Evolutionary conservation across 2,329 filamentous ascomycete genomes (phyloP).

Genomic region (Microsporum audouinii): DNA sequence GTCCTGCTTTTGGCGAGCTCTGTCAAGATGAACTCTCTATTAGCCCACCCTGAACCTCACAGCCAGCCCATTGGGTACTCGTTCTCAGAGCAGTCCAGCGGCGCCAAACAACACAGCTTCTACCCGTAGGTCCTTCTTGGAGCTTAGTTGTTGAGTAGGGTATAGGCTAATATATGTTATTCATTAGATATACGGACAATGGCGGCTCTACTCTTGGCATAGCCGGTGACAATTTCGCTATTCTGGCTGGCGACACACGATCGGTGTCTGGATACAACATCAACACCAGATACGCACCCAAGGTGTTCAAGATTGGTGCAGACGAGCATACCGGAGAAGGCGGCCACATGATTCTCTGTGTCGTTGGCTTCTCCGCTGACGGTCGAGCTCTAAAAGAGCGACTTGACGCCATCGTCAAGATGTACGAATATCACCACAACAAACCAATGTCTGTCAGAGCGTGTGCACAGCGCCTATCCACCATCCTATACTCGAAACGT

Average conservation of each 20-base stretch:
- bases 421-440: conserved; percentile 96
- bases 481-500: conserved; percentile 91
- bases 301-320: conserved; percentile 94
- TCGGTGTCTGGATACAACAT: conserved; percentile 96
- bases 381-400: conserved; percentile 88
- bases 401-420: conserved; percentile 89
- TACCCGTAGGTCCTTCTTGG: conserved; percentile 59
- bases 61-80: conserved; percentile 48
- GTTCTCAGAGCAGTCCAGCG: conserved; percentile 43
- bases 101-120: conserved; percentile 63
- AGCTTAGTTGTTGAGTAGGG: conserved; percentile 5
- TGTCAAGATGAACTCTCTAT: conserved; percentile 43
- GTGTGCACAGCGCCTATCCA: conserved; percentile 87
- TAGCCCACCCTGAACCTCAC: conserved; percentile 39
- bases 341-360: conserved; percentile 77
- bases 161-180: not conserved
- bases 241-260: conserved; percentile 94
- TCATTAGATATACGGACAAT: conserved; percentile 73
- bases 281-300: conserved; percentile 90
- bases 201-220: conserved; percentile 94
- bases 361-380: conserved; percentile 92
- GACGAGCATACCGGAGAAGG: conserved; percentile 75
- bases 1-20: not conserved
- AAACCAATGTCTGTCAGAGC: conserved; percentile 92
- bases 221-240: conserved; percentile 83